These are phyloP conservation scores for Candida sphagnicola DNA, from an alignment of 805 yeast species.

Conservation along the genomic window DNA sequence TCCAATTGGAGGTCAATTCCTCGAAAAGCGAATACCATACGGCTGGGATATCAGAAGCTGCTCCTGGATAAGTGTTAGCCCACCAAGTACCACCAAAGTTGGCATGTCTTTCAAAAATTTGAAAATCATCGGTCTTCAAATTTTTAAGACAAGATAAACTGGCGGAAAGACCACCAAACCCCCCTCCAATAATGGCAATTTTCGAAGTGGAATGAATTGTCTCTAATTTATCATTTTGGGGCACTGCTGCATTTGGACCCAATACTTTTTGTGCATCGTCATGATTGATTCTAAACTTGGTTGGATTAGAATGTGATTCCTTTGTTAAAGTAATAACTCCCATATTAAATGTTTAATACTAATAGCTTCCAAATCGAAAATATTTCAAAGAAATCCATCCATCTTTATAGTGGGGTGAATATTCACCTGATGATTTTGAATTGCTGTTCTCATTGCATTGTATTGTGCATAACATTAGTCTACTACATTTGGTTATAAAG, in stretches of 20 bases:
- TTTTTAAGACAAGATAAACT: slow-evolving; percentile 22
- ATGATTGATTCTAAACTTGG: slow-evolving; percentile 20
- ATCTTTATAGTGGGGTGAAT: no score
- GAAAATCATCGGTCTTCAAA: slow-evolving; percentile 13
- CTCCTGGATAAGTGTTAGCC: slow-evolving; percentile 9
- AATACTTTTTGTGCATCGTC: slow-evolving; percentile 23
- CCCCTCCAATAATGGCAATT: slow-evolving; percentile 33
- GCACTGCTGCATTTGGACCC: slow-evolving; percentile 15
- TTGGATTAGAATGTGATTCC: slow-evolving; percentile 27
- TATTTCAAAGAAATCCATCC: no score
- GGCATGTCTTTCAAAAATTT: slow-evolving; percentile 6
- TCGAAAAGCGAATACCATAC: slow-evolving; percentile 4
- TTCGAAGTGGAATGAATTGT: slow-evolving; percentile 18
- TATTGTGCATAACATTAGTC: no score
- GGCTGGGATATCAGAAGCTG: slow-evolving; percentile 8
- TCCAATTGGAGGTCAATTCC: slow-evolving; percentile 6
- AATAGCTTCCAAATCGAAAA: no score
- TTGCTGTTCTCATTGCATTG: no score
- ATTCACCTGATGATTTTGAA: no score
- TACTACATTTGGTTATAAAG: no score
- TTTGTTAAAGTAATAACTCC: slow-evolving; percentile 18
- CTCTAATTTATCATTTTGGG: slow-evolving; percentile 15
- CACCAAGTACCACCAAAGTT: slow-evolving; percentile 9
- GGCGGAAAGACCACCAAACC: slow-evolving; percentile 30
- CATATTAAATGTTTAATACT: no score